phyloP scores from a whole-genome alignment of 352 stramenopile species.

The Blastocystis hominis region DNA sequence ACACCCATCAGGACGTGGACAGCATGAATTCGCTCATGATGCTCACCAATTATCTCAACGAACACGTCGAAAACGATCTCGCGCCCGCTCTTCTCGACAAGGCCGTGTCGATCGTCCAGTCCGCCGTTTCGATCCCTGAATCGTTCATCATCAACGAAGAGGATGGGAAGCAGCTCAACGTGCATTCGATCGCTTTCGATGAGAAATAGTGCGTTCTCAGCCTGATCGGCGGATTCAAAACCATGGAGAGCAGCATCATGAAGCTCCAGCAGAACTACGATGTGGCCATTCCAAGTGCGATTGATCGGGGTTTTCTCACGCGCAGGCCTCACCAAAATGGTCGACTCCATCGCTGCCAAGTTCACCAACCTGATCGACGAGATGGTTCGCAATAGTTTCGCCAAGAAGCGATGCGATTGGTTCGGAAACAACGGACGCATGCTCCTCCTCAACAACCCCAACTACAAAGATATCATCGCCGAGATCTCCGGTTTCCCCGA shows the following conservation, averaged over 20 bases:
- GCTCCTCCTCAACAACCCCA: neutral
- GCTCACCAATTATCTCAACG: conserved; percentile 7
- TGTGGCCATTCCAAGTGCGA: neutral
- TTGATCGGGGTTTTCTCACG: neutral
- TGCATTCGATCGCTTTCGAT: neutral
- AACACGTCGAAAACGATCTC: conserved; percentile 31
- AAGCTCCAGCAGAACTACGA: neutral
- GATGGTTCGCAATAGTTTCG: conserved; percentile 39
- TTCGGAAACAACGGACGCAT: neutral
- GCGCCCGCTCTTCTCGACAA: neutral
- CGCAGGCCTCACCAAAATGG: neutral
- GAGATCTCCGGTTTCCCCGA: conserved; percentile 20
- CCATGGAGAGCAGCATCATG: neutral
- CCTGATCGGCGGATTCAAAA: neutral
- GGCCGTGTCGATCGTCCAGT: neutral
- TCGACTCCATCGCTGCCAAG: neutral
- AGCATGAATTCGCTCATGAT: neutral
- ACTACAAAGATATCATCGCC: neutral
- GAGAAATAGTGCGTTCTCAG: neutral
- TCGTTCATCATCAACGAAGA: conserved; percentile 35
- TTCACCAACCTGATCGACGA: conserved; percentile 46
- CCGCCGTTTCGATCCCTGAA: neutral
- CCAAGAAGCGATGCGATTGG: conserved; percentile 36
- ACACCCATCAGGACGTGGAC: neutral
- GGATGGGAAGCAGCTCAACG: neutral